Evolutionary conservation across 2,329 filamentous ascomycete species (phyloP), one percentile per base, ranked within the genome.

Genomic region (Fulvia fulva): DNA sequence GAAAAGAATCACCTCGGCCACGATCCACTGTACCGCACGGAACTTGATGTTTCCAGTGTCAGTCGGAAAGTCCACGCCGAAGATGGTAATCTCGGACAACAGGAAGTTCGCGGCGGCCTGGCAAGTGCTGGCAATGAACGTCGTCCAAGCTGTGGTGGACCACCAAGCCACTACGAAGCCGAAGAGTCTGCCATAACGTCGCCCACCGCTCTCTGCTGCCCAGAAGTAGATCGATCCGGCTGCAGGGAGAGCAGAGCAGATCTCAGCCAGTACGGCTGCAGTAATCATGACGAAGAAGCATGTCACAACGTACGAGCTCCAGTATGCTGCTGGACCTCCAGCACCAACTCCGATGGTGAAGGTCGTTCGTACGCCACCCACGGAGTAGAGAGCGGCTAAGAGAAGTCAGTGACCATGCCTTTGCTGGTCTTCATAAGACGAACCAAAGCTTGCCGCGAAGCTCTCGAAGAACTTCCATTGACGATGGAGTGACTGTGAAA

Each of bases 91-190:
- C 75, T 85, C 83, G 14, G 72, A 74, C 8, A 75, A 67, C 23
- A 75, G 65, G 47, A 73, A 75, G 60, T 75, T 75, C 49, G 73
- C 73, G 1, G 73, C 67, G 21, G 72, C 71, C 56, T 75, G 73
- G 43, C 65, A 70, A 49, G 70, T 68, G 54, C 66, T 70, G 22
- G 73, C 68, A 32, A 71, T 65, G 55, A 75, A 75, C 5, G 73
- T 85, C 1, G 83, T 85, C 83, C 83, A 85, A 1, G 83, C 83
- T 0, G 82, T 85, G 0, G 81, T 84, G 64, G 80, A 82, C 83
- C 83, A 85, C 83, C 82, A 85, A 0, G 83, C 83, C n/a, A 84
- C 83, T n/a, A 84, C 71, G 67, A 83, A 84, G 19, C 82, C 82
- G 55, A 84, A 77, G 0, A 85, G 72, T 26, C 82, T 71, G n/a